phyloP scores from a whole-genome alignment of 139 green algal species.

The Chlorella sp. region DNA sequence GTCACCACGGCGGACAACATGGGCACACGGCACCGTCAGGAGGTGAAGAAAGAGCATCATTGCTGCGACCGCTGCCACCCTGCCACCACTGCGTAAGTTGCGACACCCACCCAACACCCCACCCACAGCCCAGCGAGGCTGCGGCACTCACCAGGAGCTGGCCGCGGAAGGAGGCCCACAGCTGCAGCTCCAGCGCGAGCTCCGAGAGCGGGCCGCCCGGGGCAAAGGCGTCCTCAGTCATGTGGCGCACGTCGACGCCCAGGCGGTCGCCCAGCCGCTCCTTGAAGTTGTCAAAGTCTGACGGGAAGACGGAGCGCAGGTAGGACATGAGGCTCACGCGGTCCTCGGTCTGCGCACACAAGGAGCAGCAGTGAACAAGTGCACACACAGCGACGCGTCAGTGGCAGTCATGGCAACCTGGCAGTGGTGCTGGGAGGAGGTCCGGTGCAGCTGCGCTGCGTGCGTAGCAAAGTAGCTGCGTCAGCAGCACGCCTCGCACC shows the following conservation, averaged over 20 bases:
- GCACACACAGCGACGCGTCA: no score
- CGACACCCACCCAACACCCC: neutral
- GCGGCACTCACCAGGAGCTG: constrained; percentile 63
- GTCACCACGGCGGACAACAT: no score
- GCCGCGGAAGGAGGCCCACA: constrained; percentile 77
- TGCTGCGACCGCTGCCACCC: no score
- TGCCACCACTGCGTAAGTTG: neutral
- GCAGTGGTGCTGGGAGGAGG: no score
- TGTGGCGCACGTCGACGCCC: constrained; percentile 18
- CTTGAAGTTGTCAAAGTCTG: constrained; percentile 40
- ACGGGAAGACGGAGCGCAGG: constrained; percentile 13
- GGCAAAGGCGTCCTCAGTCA: constrained; percentile 34
- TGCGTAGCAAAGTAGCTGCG: no score
- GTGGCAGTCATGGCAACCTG: no score
- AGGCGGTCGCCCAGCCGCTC: constrained; percentile 18
- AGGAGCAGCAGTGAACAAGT: no score
- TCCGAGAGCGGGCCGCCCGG: constrained; percentile 9
- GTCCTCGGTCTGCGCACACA: constrained; percentile 30
- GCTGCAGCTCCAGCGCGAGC: constrained; percentile 28
- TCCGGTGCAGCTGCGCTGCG: no score
- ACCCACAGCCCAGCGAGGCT: no score
- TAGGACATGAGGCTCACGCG: constrained; percentile 28
- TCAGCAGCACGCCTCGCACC: no score
- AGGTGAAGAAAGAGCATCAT: no score
- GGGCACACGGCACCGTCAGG: no score